Base-by-base conservation (phyloP, 2,329 filamentous ascomycete species). In the Talaromyces sp. region DNA sequence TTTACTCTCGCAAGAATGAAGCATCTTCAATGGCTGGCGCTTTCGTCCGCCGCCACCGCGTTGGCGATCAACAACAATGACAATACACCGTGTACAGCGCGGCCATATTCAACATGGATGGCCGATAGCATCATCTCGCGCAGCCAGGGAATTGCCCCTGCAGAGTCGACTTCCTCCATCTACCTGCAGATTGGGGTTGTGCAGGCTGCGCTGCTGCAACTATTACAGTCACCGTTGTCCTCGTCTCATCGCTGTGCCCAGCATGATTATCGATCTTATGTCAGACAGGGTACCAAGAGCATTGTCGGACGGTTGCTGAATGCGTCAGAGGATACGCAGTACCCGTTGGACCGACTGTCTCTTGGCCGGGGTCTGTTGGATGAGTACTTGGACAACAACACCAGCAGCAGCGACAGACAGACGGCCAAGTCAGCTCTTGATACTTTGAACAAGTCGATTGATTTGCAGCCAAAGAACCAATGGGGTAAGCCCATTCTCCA, bases 61-160 rank as follows among this genome's bases (percentile, higher is more conserved):
- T 29, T 35, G 24, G 43, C 53, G 49, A 29, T 17, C 26, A 52
- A 4, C 19, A 52, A n/a, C 27, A 29, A 52, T 52, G 27, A 29
- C 6, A 10, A 52, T 52, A 26, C 26, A 9, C 31, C 49, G 5
- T 52, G 49, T 17, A 29, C 49, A 52, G 9, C 49, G 14, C 64
- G 64, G 13, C 66, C 66, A 7, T 69, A 68, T 31, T 70, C 68
- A 4, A 63, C 63, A 21, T 64, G 68, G 62, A 69, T 70, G 68
- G 68, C 68, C 35, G 68, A 70, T 35, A 69, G 68, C 52, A 62
- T 70, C 53, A 69, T 70, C 46, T 57, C 60, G 4, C 68, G 68
- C 11, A 62, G 64, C 38, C 65, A 70, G 41, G 68, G 66, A 13
- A 53, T 66, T 41, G 54, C 64, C 8, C 54, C 55, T 24, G 24